Evolutionary conservation across 805 yeast species (phyloP), one percentile per base, ranked within the genome.

Genomic region (Grigorovia yakushimaensis): DNA sequence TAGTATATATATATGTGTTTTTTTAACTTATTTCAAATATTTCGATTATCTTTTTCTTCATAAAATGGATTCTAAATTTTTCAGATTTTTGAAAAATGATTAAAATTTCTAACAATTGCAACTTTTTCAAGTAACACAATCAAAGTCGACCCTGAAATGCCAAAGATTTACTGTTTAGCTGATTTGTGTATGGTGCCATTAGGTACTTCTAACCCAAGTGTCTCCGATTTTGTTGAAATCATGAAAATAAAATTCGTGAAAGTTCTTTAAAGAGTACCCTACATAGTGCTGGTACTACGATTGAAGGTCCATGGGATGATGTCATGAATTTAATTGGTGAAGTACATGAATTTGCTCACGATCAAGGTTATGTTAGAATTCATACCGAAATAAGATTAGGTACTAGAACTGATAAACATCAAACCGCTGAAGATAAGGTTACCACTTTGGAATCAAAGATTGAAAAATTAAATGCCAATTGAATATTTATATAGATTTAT

Each of bases 241-340:
- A 79, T 84, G 39, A 88, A 51, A 68, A 74, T 23, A 64, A 78
- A 46, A 80, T 88, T 22, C 72, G 82, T 49, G 72, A 72, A 21
- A 77, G 84, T 27, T 81, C 77, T 2, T 68, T 88, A 47, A 72
- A 79, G 44, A 79, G 82, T 51, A 79, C 85, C 1, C 69, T 88
- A 50, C 96, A 88, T 65, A 83, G 94, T 55, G 96, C 96, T 2
- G 96, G 96, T 3, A 88, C 96, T 6, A 87, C 96, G 1, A 80
- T 84, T 55, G 79, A 84, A 57, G 96, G 96, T 1, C 88, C 88
- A n/a, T 88, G 96, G 96, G 79, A 80, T 57, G 88, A 84, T 47
- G 96, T 88, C 1, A 82, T 81, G 79, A 77, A 73, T 33, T 66
- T 86, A 46, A 82, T 88, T 56, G 96, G 96, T 7, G 75, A 77